A percentile compares a stretch with the other conserved stretches of the same genome.
Evolutionary conservation across 495 filamentous ascomycete species (phyloP).

Genomic region (Talaromyces thailandensis): DNA sequence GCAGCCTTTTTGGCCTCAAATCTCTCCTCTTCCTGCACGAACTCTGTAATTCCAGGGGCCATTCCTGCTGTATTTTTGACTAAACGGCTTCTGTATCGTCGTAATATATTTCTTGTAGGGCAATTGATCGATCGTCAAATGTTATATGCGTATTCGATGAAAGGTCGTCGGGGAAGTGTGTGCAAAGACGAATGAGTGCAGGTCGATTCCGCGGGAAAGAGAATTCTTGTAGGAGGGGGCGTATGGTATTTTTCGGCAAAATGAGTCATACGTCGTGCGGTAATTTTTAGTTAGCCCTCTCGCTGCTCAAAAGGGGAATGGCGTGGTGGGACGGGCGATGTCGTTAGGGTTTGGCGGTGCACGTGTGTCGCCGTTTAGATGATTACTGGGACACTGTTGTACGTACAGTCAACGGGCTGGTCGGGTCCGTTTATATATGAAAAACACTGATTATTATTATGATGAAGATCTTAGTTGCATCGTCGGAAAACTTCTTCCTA

Average conservation of each 20-base stretch:
- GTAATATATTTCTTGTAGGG: neutral
- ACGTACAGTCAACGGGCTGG: neutral
- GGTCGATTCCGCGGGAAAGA: constrained; percentile 8
- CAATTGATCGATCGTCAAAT: neutral
- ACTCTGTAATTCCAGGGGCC: constrained; percentile 1
- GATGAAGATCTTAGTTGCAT: neutral
- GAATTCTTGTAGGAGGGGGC: neutral
- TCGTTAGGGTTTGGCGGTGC: neutral
- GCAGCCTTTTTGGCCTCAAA: neutral
- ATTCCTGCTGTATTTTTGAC: neutral
- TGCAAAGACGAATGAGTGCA: constrained; percentile 5
- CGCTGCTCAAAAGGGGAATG: neutral
- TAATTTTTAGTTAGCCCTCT: neutral
- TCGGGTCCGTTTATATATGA: neutral
- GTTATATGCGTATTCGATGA: neutral
- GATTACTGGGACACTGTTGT: no score
- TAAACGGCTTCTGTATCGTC: neutral
- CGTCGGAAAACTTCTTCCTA: neutral
- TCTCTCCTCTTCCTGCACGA: neutral
- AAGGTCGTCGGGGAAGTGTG: constrained; percentile 5
- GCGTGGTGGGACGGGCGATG: neutral
- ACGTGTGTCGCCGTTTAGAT: neutral
- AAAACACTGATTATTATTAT: no score
- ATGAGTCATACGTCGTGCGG: neutral
- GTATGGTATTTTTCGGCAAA: constrained; percentile 9